Evolutionary conservation across 345 rosid species (phyloP).

Genomic region (Brassica juncea): DNA sequence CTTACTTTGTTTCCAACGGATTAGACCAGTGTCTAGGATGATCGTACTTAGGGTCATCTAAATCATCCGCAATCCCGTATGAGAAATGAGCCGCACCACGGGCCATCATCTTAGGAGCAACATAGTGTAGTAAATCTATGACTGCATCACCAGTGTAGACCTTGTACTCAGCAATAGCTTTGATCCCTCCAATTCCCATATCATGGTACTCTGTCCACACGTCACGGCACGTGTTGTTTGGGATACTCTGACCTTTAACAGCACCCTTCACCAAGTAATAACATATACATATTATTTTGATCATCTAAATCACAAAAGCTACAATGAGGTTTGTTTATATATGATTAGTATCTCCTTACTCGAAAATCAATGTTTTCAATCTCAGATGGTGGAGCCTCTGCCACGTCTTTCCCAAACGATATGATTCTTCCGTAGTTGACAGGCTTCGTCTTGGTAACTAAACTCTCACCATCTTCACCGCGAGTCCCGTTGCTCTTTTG

Average conservation of each 20-base stretch:
- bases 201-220: slow-evolving; percentile 97
- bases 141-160: slow-evolving; percentile 71
- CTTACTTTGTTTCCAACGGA: slow-evolving; percentile 92
- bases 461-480: slow-evolving; percentile 37
- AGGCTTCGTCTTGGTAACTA: slow-evolving; percentile 43
- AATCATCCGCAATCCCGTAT: slow-evolving; percentile 86
- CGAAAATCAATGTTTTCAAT: slow-evolving; percentile 77
- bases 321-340: background rate
- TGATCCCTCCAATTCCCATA: slow-evolving; percentile 81
- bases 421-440: slow-evolving; percentile 80
- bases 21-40: slow-evolving; percentile 93
- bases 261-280: slow-evolving; percentile 62
- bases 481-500: slow-evolving; percentile 50
- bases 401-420: slow-evolving; percentile 83
- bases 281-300: background rate
- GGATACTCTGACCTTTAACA: slow-evolving; percentile 63
- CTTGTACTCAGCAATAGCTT: slow-evolving; percentile 79
- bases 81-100: slow-evolving; percentile 90
- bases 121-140: slow-evolving; percentile 70
- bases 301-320: background rate
- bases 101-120: slow-evolving; percentile 95
- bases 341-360: slow-evolving; percentile 47
- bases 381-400: slow-evolving; percentile 64
- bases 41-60: slow-evolving; percentile 78
- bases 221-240: slow-evolving; percentile 72